phyloP scores from a whole-genome alignment of 2,329 filamentous ascomycete genomes.

The Arachnomyces sp. region DNA sequence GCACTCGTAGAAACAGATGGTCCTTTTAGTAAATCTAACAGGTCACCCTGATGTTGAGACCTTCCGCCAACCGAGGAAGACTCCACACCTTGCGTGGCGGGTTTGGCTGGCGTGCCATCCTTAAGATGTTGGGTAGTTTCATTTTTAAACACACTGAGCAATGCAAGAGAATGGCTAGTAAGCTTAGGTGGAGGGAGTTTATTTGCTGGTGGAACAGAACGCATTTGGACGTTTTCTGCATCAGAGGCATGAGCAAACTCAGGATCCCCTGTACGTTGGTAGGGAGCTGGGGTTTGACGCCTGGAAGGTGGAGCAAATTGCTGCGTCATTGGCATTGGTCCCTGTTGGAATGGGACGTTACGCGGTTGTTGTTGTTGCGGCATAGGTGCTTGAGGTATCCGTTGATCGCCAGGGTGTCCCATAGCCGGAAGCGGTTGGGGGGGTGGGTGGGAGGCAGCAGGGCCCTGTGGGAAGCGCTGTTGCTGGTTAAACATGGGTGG shows the following conservation, averaged over 20 bases:
- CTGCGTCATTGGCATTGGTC: constrained; percentile 13
- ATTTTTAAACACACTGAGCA: constrained; percentile 51
- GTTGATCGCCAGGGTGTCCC: constrained; percentile 12
- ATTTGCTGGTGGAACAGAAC: constrained; percentile 46
- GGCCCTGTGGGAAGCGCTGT: too few species aligned
- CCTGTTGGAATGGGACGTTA: constrained; percentile 14
- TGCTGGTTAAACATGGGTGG: too few species aligned
- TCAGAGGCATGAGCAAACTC: constrained; percentile 30
- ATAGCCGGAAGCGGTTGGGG: constrained; percentile 15
- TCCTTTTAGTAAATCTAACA: constrained; percentile 27
- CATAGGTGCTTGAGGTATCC: constrained; percentile 11
- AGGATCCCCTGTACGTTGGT: constrained; percentile 39
- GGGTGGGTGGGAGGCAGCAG: too few species aligned
- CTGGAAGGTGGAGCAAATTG: constrained; percentile 9
- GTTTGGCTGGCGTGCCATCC: constrained; percentile 13
- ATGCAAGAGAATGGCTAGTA: constrained; percentile 48
- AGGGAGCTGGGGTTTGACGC: constrained; percentile 32
- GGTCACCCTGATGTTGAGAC: constrained; percentile 31
- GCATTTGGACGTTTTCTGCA: constrained; percentile 17
- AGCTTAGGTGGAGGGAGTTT: constrained; percentile 52
- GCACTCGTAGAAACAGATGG: constrained; percentile 7
- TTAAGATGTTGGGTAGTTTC: constrained; percentile 18
- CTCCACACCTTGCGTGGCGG: constrained; percentile 13
- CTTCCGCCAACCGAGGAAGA: constrained; percentile 5
- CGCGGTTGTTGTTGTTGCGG: constrained; percentile 18